Percentiles rank a stretch among this genome's conserved stretches.
Conservation (phyloP, 2,329 filamentous ascomycete species). For the Diaporthe vexans region DNA sequence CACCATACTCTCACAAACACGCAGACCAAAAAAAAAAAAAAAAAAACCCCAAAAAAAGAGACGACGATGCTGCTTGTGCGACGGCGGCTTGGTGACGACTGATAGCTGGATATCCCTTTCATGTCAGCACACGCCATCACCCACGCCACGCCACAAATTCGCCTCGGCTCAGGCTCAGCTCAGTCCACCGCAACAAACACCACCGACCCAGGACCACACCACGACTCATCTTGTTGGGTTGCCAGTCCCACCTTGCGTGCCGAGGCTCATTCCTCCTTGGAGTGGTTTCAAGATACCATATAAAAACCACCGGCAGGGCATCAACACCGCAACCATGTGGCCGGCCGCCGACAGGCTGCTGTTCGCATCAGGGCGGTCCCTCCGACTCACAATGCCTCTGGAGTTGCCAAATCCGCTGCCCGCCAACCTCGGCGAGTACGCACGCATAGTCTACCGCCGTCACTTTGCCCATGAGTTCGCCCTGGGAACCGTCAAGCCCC, state of each 20-base stretch:
- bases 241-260: not conserved
- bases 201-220: constrained; percentile 9
- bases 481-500: constrained; percentile 59
- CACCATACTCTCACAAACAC: not conserved
- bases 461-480: constrained; percentile 49
- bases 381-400: constrained; percentile 24
- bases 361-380: constrained; percentile 19
- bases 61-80: not conserved
- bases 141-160: constrained; percentile 8
- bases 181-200: not conserved
- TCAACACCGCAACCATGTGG: constrained; percentile 29
- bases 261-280: not conserved
- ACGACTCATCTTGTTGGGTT: not conserved
- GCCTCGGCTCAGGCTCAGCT: constrained; percentile 4
- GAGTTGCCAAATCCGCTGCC: constrained; percentile 1
- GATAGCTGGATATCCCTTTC: not conserved
- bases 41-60: too few species aligned
- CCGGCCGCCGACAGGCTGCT: constrained; percentile 10
- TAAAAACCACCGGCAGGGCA: not conserved
- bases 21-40: too few species aligned
- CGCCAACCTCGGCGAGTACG: constrained; percentile 37
- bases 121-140: not conserved
- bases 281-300: not conserved
- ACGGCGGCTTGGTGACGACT: not conserved
- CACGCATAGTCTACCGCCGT: constrained; percentile 37